A percentile compares a stretch with the other conserved stretches of the same genome.
These are phyloP conservation scores for Pyropia yezoensis DNA, from an alignment of 23 red algal species.

Conservation along the genomic window DNA sequence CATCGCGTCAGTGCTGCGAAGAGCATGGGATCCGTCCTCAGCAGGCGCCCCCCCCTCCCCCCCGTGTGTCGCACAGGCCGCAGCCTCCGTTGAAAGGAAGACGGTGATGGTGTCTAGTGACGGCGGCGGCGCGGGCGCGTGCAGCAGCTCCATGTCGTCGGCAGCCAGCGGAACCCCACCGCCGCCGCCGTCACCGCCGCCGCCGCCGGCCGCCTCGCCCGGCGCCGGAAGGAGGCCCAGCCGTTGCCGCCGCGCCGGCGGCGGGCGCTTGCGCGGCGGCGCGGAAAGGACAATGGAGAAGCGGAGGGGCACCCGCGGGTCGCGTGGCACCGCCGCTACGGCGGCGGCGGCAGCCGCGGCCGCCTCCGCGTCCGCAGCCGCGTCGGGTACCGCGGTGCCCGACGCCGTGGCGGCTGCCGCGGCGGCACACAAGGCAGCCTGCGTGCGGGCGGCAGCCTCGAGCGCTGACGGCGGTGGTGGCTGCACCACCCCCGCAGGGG, in stretches of 20 bases:
- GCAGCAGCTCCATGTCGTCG: not conserved
- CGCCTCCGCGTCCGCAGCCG: not conserved
- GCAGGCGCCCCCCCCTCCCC: not conserved
- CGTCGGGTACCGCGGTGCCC: not conserved
- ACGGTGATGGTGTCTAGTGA: not conserved
- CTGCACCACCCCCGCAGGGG: not conserved
- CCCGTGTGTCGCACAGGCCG: not conserved
- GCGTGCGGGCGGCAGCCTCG: not conserved
- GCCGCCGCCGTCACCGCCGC: too few species aligned
- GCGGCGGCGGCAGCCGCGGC: not conserved
- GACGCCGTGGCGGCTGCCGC: not conserved
- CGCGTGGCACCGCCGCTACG: not conserved
- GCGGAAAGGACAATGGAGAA: not conserved
- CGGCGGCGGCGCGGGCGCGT: not conserved
- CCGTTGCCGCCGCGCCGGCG: not conserved
- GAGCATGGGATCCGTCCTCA: not conserved
- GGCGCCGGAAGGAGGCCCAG: not conserved
- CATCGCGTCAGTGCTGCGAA: not conserved
- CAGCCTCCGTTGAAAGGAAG: not conserved
- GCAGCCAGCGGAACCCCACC: not conserved
- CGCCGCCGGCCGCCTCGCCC: too few species aligned
- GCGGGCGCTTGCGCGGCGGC: not conserved
- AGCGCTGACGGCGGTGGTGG: not conserved
- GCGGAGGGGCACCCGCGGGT: constrained; percentile 1
- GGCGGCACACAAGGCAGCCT: not conserved